Conservation (phyloP, 2,329 filamentous ascomycete genomes). For the Cladosporium austrohemisphaericum region DNA sequence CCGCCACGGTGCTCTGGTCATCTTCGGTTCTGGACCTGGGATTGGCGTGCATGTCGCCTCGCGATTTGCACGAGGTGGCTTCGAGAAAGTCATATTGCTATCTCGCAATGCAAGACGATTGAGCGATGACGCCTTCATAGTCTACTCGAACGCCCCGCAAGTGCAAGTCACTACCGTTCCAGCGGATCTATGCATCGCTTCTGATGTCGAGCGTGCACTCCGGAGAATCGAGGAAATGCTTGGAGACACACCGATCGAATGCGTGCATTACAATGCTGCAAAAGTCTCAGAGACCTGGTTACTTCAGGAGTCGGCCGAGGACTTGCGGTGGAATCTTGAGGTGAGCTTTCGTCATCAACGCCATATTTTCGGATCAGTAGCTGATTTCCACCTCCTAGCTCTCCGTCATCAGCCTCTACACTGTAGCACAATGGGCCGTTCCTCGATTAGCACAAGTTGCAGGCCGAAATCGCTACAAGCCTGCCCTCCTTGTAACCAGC, state of each 20-base stretch:
- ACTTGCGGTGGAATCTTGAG: not conserved
- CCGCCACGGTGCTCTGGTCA: constrained; percentile 19
- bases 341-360: not conserved
- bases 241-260: constrained; percentile 37
- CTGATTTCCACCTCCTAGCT: too few relatives aligned
- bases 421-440: constrained; percentile 43
- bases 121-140: constrained; percentile 24
- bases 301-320: not conserved
- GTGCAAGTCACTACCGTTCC: constrained; percentile 37
- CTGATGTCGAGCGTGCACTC: constrained; percentile 36
- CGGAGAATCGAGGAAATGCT: constrained; percentile 38
- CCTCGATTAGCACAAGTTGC: constrained; percentile 35
- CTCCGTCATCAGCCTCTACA: constrained; percentile 45
- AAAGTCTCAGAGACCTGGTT: not conserved
- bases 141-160: constrained; percentile 15
- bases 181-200: constrained; percentile 43
- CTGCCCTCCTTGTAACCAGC: constrained; percentile 48
- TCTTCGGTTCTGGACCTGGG: constrained; percentile 31
- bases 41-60: constrained; percentile 28
- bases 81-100: constrained; percentile 25
- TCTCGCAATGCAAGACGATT: constrained; percentile 24
- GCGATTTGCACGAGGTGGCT: constrained; percentile 27
- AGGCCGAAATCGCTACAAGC: constrained; percentile 31
- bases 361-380: too few relatives aligned
- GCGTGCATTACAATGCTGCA: constrained; percentile 30